phyloP scores from a whole-genome alignment of 2,329 filamentous ascomycete species.

The Cladosporium sp. region DNA sequence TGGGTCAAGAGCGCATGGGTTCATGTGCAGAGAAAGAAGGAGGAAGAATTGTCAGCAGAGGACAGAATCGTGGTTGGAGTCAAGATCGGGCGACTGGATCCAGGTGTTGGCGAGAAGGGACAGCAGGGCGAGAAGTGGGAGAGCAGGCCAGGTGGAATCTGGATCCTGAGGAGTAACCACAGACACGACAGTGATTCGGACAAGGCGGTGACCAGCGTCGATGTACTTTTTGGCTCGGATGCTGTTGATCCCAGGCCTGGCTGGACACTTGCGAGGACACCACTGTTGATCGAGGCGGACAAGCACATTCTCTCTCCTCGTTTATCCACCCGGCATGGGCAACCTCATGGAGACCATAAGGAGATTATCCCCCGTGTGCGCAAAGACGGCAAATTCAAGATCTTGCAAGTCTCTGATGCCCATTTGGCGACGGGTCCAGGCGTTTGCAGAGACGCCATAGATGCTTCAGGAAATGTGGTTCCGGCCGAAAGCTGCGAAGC shows the following conservation, averaged over 20 bases:
- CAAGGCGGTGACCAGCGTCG: slow-evolving; percentile 70
- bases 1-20: slow-evolving; percentile 76
- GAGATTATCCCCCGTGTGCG: slow-evolving; percentile 61
- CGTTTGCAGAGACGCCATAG: slow-evolving; percentile 73
- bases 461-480: slow-evolving; percentile 44
- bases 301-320: slow-evolving; percentile 63
- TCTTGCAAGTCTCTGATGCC: slow-evolving; percentile 91
- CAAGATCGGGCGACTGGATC: slow-evolving; percentile 67
- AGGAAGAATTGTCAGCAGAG: slow-evolving; percentile 69
- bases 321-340: slow-evolving; percentile 72
- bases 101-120: slow-evolving; percentile 52
- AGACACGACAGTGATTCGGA: slow-evolving; percentile 70
- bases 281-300: slow-evolving; percentile 64
- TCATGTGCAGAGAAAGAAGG: slow-evolving; percentile 76
- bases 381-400: slow-evolving; percentile 93
- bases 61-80: slow-evolving; percentile 80
- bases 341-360: slow-evolving; percentile 58
- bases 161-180: slow-evolving; percentile 72
- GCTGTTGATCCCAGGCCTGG: slow-evolving; percentile 82
- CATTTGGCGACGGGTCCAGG: slow-evolving; percentile 90
- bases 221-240: slow-evolving; percentile 84
- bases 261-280: slow-evolving; percentile 74
- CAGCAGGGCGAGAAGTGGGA: slow-evolving; percentile 68
- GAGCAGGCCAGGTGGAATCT: slow-evolving; percentile 67
- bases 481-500: slow-evolving; percentile 62